Percentiles rank a stretch among this genome's conserved stretches.
phyloP scores from a whole-genome alignment of 129 eudicot genomes.

The Helianthus tuberosus region DNA sequence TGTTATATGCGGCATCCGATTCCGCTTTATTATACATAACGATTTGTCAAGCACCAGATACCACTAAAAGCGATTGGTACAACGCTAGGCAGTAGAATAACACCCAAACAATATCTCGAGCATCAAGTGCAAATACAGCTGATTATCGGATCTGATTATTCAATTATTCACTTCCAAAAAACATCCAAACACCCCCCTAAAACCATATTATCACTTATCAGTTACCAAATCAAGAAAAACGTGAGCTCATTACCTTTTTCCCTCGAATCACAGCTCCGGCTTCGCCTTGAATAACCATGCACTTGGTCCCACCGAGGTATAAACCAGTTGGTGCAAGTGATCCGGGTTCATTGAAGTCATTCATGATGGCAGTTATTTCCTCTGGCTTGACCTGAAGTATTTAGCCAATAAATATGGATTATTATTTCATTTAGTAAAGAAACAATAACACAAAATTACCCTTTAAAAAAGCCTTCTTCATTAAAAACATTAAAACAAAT shows the following conservation, averaged over 20 bases:
- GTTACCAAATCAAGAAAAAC: neutral
- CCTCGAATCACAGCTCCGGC: constrained; percentile 90
- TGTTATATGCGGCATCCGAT: too few species aligned
- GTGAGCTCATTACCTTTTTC: constrained; percentile 64
- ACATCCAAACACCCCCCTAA: constrained; percentile 1
- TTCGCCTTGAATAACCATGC: constrained; percentile 96
- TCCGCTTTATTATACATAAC: too few species aligned
- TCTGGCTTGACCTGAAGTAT: constrained; percentile 67
- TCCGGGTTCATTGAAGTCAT: constrained; percentile 82
- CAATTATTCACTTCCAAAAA: neutral
- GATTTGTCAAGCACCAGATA: too few species aligned
- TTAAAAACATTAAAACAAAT: neutral
- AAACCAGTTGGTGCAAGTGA: constrained; percentile 94
- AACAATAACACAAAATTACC: constrained; percentile 5
- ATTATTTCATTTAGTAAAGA: constrained; percentile 3
- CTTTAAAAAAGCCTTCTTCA: neutral
- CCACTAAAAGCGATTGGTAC: neutral
- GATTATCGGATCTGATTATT: too few species aligned
- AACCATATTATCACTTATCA: neutral
- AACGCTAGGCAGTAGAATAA: too few species aligned
- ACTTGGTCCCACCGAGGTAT: constrained; percentile 82
- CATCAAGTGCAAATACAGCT: too few species aligned
- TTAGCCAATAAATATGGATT: neutral
- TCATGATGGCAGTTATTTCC: constrained; percentile 69
- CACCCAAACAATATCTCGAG: too few species aligned